Base-by-base conservation (phyloP, 257 asterid species). In the Solanum paucissectum region DNA sequence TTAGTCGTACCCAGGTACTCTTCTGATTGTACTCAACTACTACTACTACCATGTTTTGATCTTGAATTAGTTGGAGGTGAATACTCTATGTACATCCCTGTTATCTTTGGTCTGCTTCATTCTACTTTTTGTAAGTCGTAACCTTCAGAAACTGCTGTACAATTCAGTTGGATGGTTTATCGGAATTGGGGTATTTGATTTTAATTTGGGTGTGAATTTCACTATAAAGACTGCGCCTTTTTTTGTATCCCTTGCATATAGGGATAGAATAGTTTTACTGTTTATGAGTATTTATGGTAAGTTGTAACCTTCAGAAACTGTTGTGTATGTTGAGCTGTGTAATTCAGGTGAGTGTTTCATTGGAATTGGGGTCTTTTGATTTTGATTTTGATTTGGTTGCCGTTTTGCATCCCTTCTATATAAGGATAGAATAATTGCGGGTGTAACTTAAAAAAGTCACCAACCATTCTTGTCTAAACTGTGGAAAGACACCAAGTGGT, bases 1-100 rank as follows among this genome's bases (percentile, higher is more conserved):
- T 91, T 46, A 93, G 92, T 89, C 98, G 95, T 5, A 91, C 92
- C n/a, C 98, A 95, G 98, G 98, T 95, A 69, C 72, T 76, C n/a
- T 34, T 18, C 25, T 32, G 77, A 71, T 71, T 71, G n/a, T 32
- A 32, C 23, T 33, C 14, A 33, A 72, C 4, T 8, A 34, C 46
- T 74, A 21, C 32, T 52, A 16, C 4, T 37, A 21, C 20, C 7
- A 21, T 74, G 3, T 1, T 5, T 74, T 74, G 83, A 74, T 74
- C 83, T 74, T 11, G 49, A 73, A 73, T 13, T 73, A 34, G 8
- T 20, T 73, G 44, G 46, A 40, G 81, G 8, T 21, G 66, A 21
- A 58, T 58, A 58, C 66, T 55, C 66, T 55, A 55, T 55, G 11
- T 55, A 55, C 66, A 55, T 55, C 66, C 66, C 62, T 55, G 25